phyloP scores from a whole-genome alignment of 371 early-diverging fungal species.

The Apophysomyces variabilis region DNA sequence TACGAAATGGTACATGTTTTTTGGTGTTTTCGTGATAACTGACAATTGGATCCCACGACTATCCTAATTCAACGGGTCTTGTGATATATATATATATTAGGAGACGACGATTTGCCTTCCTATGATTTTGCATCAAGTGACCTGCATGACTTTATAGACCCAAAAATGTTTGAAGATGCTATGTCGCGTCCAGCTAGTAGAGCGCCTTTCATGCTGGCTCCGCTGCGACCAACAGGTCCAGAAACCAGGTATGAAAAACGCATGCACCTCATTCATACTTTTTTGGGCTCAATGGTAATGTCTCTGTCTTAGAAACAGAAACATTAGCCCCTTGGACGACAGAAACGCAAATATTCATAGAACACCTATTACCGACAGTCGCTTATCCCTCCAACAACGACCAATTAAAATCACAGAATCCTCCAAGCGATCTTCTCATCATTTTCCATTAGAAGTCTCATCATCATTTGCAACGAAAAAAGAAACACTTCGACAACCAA shows the following conservation, averaged over 20 bases:
- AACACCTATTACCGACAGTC: too few species aligned
- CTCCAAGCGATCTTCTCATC: too few species aligned
- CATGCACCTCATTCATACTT: background rate
- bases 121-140: conserved; percentile 24
- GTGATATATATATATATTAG: conserved; percentile 14
- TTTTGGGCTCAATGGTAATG: too few species aligned
- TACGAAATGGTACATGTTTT: conserved; percentile 21
- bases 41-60: background rate
- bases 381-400: too few species aligned
- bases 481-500: too few species aligned
- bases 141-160: conserved; percentile 25
- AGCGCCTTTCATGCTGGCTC: conserved; percentile 2
- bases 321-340: too few species aligned
- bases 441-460: too few species aligned
- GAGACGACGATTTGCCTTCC: conserved; percentile 21
- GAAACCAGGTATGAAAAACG: background rate
- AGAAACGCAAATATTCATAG: too few species aligned
- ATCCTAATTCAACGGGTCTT: conserved; percentile 1
- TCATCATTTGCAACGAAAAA: too few species aligned
- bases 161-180: conserved; percentile 17
- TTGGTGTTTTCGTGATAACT: background rate
- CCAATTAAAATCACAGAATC: too few species aligned
- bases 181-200: conserved; percentile 29
- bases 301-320: too few species aligned
- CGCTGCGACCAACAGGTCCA: background rate